Evolutionary conservation across 805 yeast genomes (phyloP).

Genomic region (Candida chauliodis): DNA sequence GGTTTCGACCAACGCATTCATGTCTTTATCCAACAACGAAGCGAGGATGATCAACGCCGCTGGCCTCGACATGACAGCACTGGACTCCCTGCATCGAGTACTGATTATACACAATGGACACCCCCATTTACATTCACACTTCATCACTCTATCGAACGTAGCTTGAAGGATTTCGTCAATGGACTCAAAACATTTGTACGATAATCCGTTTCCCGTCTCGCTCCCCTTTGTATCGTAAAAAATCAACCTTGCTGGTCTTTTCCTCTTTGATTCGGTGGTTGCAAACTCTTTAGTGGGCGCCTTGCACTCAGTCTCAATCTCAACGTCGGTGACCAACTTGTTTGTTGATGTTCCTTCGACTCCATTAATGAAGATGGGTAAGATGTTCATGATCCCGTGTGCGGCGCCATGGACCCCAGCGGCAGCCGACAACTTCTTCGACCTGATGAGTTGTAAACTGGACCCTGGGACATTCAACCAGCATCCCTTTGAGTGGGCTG

Average conservation of each 20-base stretch:
- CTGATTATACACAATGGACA: constrained; percentile 89
- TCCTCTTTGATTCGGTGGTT: constrained; percentile 61
- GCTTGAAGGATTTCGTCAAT: constrained; percentile 61
- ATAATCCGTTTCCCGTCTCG: constrained; percentile 71
- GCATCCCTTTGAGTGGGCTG: constrained; percentile 68
- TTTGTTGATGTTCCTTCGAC: constrained; percentile 48
- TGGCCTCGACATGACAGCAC: constrained; percentile 80
- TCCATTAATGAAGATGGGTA: constrained; percentile 70
- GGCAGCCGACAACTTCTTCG: constrained; percentile 64
- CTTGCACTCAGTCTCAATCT: constrained; percentile 88
- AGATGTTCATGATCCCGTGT: constrained; percentile 77
- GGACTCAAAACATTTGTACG: constrained; percentile 75
- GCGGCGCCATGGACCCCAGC: constrained; percentile 97
- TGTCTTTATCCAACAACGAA: constrained; percentile 50
- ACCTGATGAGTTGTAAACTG: constrained; percentile 57
- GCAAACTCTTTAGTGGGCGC: constrained; percentile 97
- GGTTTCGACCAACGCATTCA: constrained; percentile 40
- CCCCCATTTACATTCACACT: constrained; percentile 73
- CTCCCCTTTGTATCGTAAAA: constrained; percentile 87
- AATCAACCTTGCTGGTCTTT: constrained; percentile 82
- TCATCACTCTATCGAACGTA: constrained; percentile 55
- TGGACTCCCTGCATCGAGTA: constrained; percentile 73
- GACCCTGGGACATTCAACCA: constrained; percentile 83
- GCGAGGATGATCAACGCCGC: constrained; percentile 75
- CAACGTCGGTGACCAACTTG: constrained; percentile 39